These are phyloP conservation scores for Aspergillus novoparasiticus DNA, from an alignment of 2,329 filamentous ascomycete species.

Conservation along the genomic window DNA sequence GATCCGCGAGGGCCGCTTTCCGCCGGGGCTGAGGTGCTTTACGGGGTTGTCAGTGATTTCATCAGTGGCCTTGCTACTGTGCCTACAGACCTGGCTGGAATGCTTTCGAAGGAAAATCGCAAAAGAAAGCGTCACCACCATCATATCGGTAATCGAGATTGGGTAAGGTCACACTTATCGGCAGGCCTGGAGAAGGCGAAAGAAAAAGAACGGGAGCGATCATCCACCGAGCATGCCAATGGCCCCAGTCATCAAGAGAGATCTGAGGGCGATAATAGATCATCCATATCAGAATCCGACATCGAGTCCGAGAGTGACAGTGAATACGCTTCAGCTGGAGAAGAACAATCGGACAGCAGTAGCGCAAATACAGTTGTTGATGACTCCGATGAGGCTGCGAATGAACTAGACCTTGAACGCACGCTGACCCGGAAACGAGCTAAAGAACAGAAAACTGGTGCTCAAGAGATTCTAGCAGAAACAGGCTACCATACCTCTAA, in stretches of 20 bases:
- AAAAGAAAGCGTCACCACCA: slow-evolving; percentile 2
- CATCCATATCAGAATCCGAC: background rate
- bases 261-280: background rate
- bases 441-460: slow-evolving; percentile 1
- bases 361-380: background rate
- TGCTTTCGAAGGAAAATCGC: slow-evolving; percentile 4
- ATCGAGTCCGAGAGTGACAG: background rate
- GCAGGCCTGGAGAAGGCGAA: background rate
- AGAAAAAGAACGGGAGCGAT: background rate
- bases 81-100: slow-evolving; percentile 52
- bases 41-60: slow-evolving; percentile 81
- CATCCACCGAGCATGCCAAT: background rate
- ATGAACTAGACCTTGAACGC: slow-evolving; percentile 15
- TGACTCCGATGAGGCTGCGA: background rate
- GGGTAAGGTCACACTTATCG: background rate
- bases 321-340: slow-evolving; percentile 10
- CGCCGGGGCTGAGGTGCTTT: slow-evolving; percentile 72
- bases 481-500: slow-evolving; percentile 67
- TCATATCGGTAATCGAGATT: slow-evolving; percentile 1
- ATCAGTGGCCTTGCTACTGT: slow-evolving; percentile 80
- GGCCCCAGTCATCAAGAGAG: no score
- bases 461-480: slow-evolving; percentile 47
- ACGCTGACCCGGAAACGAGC: slow-evolving; percentile 11
- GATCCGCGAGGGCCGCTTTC: slow-evolving; percentile 79
- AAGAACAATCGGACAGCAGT: background rate